phyloP scores from a whole-genome alignment of 306 rosid genomes.

The Gastrolobium bilobum region DNA sequence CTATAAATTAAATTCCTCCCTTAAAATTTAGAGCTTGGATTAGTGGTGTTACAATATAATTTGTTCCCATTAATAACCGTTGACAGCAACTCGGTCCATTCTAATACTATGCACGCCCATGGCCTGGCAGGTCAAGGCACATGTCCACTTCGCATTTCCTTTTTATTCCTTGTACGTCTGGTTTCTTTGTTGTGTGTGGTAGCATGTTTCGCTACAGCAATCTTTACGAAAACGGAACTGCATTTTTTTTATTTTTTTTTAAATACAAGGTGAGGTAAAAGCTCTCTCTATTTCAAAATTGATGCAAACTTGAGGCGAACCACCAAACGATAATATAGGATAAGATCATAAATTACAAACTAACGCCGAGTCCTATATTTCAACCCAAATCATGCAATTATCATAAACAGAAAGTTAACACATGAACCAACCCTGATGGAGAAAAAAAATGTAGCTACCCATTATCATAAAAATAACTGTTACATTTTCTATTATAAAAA shows the following conservation, averaged over 20 bases:
- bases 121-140: not conserved
- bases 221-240: not conserved
- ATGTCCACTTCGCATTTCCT: not conserved
- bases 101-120: not conserved
- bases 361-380: not conserved
- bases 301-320: not conserved
- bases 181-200: not conserved
- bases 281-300: not conserved
- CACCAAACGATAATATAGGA: too few species aligned
- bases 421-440: not conserved
- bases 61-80: not conserved
- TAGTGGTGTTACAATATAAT: not conserved
- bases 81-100: not conserved
- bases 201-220: not conserved
- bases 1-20: not conserved
- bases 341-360: not conserved
- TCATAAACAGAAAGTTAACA: constrained; percentile 34
- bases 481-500: constrained; percentile 44
- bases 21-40: not conserved
- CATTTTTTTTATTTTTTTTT: not conserved
- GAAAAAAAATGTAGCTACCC: constrained; percentile 26
- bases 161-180: not conserved
- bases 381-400: constrained; percentile 2
- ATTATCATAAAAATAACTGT: constrained; percentile 40
- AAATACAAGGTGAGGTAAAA: not conserved